Conservation (phyloP, 805 yeast genomes). For the Lachancea lanzarotensis region DNA sequence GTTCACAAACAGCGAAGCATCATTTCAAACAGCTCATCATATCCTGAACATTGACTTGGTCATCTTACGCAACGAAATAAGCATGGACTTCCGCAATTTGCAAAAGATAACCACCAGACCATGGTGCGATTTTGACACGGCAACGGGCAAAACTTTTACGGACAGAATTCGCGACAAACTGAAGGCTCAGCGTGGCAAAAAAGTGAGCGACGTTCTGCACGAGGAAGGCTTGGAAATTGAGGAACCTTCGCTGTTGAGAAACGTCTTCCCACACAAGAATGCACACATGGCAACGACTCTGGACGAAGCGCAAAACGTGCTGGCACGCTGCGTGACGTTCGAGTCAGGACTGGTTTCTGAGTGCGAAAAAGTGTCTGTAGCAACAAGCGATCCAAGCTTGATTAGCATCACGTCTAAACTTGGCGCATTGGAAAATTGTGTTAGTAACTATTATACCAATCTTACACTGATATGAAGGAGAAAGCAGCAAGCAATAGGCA, state of each 20-base stretch:
- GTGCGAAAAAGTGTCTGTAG: constrained; percentile 49
- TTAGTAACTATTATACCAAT: constrained; percentile 21
- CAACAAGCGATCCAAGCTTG: constrained; percentile 62
- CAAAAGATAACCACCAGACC: constrained; percentile 48
- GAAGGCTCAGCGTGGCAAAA: constrained; percentile 37
- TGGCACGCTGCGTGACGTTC: constrained; percentile 59
- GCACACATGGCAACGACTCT: constrained; percentile 27
- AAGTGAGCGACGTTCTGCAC: constrained; percentile 35
- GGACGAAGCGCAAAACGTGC: constrained; percentile 43
- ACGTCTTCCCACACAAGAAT: constrained; percentile 32
- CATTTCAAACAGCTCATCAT: constrained; percentile 31
- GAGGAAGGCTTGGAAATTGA: constrained; percentile 33
- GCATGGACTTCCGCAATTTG: constrained; percentile 52
- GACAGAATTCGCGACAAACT: constrained; percentile 54
- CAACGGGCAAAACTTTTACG: constrained; percentile 45
- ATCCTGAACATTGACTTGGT: constrained; percentile 49
- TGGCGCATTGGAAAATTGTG: constrained; percentile 45
- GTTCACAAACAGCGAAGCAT: constrained; percentile 30
- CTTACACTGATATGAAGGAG: constrained; percentile 8
- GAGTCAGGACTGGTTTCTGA: constrained; percentile 55
- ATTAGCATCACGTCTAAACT: constrained; percentile 57
- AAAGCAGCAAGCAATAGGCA: no score
- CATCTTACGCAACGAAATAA: constrained; percentile 54
- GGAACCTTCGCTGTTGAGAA: constrained; percentile 30
- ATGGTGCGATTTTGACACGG: constrained; percentile 50